Base-by-base conservation (phyloP, 495 filamentous ascomycete genomes). In the Podospora australis region DNA sequence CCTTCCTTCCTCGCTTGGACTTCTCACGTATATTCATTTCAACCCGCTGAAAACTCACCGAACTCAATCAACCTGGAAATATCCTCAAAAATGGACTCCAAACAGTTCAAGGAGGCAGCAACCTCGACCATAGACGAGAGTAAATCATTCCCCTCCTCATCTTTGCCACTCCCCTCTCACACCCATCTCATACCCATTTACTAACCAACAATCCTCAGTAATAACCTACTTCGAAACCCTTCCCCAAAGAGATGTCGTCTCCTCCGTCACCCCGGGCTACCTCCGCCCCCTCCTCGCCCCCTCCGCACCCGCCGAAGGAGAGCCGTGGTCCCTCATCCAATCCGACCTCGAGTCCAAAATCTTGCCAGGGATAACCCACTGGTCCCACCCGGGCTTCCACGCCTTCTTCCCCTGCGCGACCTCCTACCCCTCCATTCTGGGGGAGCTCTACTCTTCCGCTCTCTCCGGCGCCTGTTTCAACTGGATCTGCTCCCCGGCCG, bases 401-500 rank as follows among this genome's bases (percentile, higher is more conserved):
- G 92, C 92, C 28, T 98, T 90, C 78, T 98, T 87, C 68, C 88
- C 92, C 11, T 88, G 89, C 14, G 78, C 77, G 30, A 82, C 82
- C 40, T 84, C 83, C 30, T 96, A 85, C 67, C 90, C 92, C 0
- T 83, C 81, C 38, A 88, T 96, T 62, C 80, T 98, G 2, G 92
- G 90, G 4, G 92, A 98, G 67, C 82, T 98, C 65, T 98, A 96
- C 70, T 86, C 80, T 2, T 80, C 87, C 1, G 85, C 90, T 3
- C 89, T 97, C 62, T 90, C 80, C 6, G 87, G 86, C 2, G 88
- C 92, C 9, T 87, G 87, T 7, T 98, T 98, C 75, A 96, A 96
- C 67, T 98, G 92, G 92, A 79, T 96, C 40, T 96, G 91, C 65
- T 89, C 84, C 2, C 92, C 92, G 1, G 92, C 86, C 16, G 83